These are phyloP conservation scores for Entophlyctis luteolus DNA, from an alignment of 192 early-diverging fungal species.

Conservation along the genomic window DNA sequence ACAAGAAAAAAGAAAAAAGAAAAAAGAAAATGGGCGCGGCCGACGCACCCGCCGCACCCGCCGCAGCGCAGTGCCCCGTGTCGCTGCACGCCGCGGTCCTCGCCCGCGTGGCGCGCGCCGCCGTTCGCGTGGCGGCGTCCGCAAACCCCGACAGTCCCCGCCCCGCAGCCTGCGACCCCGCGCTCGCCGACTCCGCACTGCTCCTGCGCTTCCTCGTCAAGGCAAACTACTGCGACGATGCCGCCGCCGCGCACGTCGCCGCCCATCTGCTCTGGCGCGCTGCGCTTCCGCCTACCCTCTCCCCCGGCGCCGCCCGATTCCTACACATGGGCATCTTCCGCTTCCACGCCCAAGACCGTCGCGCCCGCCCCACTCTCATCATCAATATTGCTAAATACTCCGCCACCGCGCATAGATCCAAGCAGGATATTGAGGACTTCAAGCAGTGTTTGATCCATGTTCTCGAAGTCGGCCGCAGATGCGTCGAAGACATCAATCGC, in stretches of 20 bases:
- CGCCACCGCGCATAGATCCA: not conserved
- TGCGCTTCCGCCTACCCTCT: not conserved
- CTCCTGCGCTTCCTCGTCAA: not conserved
- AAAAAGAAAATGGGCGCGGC: too few relatives aligned
- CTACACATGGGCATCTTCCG: slow-evolving; percentile 35
- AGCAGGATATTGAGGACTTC: slow-evolving; percentile 23
- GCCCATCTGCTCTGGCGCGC: too few relatives aligned
- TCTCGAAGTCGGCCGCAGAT: slow-evolving; percentile 28
- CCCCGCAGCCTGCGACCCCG: not conserved
- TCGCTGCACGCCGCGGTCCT: not conserved
- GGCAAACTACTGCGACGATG: not conserved
- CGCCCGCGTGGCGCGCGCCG: not conserved
- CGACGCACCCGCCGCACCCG: too few relatives aligned
- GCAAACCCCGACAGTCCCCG: not conserved
- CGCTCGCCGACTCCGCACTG: not conserved
- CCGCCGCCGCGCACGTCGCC: not conserved
- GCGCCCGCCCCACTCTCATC: slow-evolving; percentile 34
- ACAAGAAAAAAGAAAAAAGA: too few relatives aligned
- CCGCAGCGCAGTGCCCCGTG: not conserved
- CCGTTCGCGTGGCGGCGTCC: not conserved
- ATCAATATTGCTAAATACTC: slow-evolving; percentile 28
- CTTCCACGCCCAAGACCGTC: slow-evolving; percentile 33
- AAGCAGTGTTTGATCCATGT: slow-evolving; percentile 11
- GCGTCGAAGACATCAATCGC: slow-evolving; percentile 11
- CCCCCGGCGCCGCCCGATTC: not conserved